A percentile compares a stretch with the other conserved stretches of the same genome.
Evolutionary conservation across 2,329 filamentous ascomycete genomes (phyloP).

Genomic region (Ilyonectria robusta): DNA sequence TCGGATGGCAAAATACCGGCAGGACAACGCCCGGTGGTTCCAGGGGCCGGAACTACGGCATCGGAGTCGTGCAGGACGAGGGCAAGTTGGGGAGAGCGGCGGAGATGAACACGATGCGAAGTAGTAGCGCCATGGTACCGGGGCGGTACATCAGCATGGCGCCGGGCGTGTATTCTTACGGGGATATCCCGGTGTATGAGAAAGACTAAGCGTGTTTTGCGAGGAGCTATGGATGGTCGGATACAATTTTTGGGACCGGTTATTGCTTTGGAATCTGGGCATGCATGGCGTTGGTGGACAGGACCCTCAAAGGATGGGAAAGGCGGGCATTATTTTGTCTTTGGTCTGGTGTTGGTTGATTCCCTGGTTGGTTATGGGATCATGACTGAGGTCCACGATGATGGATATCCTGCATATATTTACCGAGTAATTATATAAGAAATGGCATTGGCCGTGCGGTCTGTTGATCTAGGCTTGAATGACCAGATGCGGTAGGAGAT

Average conservation of each 20-base stretch:
- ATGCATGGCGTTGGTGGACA: constrained; percentile 23
- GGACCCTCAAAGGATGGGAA: constrained; percentile 1
- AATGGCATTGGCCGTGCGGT: background rate
- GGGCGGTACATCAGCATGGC: constrained; percentile 46
- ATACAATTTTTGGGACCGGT: constrained; percentile 1
- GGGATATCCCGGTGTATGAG: constrained; percentile 41
- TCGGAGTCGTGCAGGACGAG: constrained; percentile 48
- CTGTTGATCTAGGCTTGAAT: background rate
- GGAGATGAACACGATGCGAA: constrained; percentile 25
- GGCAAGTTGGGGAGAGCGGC: constrained; percentile 34
- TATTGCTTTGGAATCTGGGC: background rate
- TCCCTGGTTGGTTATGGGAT: constrained; percentile 10
- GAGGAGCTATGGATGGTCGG: background rate
- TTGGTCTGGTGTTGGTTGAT: constrained; percentile 7
- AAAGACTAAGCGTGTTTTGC: constrained; percentile 26
- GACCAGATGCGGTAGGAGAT: background rate
- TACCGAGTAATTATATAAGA: background rate
- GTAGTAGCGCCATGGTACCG: constrained; percentile 22
- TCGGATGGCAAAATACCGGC: constrained; percentile 42
- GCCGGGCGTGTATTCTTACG: constrained; percentile 46
- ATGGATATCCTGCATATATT: constrained; percentile 5
- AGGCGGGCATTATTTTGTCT: background rate
- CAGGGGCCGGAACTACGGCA: constrained; percentile 40
- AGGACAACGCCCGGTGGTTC: background rate
- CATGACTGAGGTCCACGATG: constrained; percentile 20